These are phyloP conservation scores for Sonneratia caseolaris DNA, from an alignment of 345 rosid genomes.

Conservation along the genomic window DNA sequence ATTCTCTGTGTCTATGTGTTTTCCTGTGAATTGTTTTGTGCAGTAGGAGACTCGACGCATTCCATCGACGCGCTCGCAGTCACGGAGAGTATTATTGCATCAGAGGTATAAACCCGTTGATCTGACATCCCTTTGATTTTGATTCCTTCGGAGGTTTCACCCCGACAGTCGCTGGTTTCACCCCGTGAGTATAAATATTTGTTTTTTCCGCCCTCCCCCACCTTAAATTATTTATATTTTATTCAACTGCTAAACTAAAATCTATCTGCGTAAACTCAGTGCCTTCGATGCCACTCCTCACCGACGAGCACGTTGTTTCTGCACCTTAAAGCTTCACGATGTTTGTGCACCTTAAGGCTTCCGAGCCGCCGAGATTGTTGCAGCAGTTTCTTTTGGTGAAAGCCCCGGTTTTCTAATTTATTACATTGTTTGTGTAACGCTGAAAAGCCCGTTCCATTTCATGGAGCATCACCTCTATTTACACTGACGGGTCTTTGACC, in stretches of 20 bases:
- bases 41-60: background rate
- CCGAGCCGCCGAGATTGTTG: background rate
- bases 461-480: background rate
- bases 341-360: background rate
- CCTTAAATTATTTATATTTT: background rate
- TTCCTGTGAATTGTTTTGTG: background rate
- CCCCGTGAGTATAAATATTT: too few species aligned
- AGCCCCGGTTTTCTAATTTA: background rate
- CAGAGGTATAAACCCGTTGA: conserved; percentile 19
- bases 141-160: background rate
- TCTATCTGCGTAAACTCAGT: background rate
- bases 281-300: conserved; percentile 15
- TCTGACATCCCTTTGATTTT: background rate
- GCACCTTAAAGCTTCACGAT: conserved; percentile 9
- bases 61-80: background rate
- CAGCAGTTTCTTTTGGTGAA: background rate
- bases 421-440: background rate
- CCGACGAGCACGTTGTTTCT: conserved; percentile 15
- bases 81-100: background rate
- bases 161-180: too few species aligned
- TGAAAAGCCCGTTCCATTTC: background rate
- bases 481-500: background rate
- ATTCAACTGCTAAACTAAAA: background rate
- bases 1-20: background rate
- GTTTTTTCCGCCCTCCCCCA: too few species aligned